Conservation (phyloP, 371 early-diverging fungal species). For the Mucor sp. region DNA sequence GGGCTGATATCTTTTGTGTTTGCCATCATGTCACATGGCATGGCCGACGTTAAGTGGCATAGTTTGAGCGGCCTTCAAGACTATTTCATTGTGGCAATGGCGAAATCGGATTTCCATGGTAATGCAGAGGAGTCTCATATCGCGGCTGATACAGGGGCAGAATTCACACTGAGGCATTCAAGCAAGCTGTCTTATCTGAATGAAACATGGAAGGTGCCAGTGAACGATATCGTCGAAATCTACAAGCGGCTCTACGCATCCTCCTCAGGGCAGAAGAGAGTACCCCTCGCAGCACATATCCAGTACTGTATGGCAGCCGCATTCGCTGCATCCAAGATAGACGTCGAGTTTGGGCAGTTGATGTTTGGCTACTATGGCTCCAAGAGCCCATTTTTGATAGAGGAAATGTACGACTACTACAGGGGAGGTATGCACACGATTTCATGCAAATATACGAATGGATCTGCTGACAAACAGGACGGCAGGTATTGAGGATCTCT, state of each 20-base stretch:
- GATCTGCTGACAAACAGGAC: background rate
- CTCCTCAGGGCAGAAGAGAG: background rate
- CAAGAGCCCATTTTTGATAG: constrained; percentile 71
- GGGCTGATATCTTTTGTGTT: constrained; percentile 77
- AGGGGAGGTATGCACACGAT: constrained; percentile 59
- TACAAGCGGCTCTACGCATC: constrained; percentile 54
- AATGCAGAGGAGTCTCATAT: constrained; percentile 65
- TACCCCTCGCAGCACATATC: constrained; percentile 42
- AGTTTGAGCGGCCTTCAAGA: constrained; percentile 64
- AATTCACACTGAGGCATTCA: constrained; percentile 68
- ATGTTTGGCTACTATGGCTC: constrained; percentile 53
- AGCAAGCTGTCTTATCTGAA: constrained; percentile 47
- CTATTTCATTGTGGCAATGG: constrained; percentile 75
- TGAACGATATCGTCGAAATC: constrained; percentile 73
- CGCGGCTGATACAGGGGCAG: constrained; percentile 81
- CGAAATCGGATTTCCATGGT: constrained; percentile 64
- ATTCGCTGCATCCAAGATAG: constrained; percentile 68
- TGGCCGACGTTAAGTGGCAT: constrained; percentile 88
- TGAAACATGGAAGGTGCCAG: constrained; percentile 74
- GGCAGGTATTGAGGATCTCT: constrained; percentile 63
- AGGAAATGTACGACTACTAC: constrained; percentile 70
- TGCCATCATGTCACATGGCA: constrained; percentile 81
- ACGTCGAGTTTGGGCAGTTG: constrained; percentile 45
- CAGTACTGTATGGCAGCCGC: constrained; percentile 65
- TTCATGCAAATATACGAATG: too few relatives aligned